phyloP scores from a whole-genome alignment of 495 filamentous ascomycete genomes.

The Rostrohypoxylon terebratum region DNA sequence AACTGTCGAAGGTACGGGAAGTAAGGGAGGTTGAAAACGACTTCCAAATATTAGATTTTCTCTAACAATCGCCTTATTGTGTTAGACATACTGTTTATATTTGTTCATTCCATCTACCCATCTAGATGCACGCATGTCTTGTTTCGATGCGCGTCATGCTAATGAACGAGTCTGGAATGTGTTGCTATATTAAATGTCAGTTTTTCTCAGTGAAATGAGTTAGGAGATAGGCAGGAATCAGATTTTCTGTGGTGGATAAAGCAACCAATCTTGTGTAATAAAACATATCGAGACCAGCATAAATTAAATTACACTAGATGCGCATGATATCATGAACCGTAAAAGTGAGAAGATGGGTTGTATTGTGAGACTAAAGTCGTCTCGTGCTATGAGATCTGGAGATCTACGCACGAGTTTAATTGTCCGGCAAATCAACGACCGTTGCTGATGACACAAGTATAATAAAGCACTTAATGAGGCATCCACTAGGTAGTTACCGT shows the following conservation, averaged over 20 bases:
- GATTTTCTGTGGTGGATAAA: neutral
- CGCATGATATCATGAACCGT: neutral
- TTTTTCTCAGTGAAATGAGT: neutral
- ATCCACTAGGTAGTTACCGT: neutral
- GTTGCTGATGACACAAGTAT: neutral
- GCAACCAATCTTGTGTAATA: neutral
- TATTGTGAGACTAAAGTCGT: neutral
- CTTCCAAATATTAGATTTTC: slow-evolving; percentile 1
- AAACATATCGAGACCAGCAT: neutral
- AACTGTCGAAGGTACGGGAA: neutral
- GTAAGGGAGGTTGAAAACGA: neutral
- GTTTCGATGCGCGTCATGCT: neutral
- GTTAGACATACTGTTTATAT: slow-evolving; percentile 1
- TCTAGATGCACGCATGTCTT: neutral
- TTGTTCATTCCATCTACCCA: neutral
- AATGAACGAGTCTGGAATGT: slow-evolving; percentile 7
- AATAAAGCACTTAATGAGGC: neutral
- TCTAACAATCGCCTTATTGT: slow-evolving; percentile 1
- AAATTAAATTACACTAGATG: neutral
- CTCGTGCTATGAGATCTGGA: neutral
- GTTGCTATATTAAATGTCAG: slow-evolving; percentile 3
- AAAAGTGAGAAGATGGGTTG: neutral
- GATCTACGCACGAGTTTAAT: neutral
- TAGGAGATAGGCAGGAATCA: neutral
- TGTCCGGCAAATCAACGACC: neutral